A percentile compares a stretch with the other conserved stretches of the same genome.
Evolutionary conservation across 2,329 filamentous ascomycete genomes (phyloP).

Genomic region (Aureobasidium musti): DNA sequence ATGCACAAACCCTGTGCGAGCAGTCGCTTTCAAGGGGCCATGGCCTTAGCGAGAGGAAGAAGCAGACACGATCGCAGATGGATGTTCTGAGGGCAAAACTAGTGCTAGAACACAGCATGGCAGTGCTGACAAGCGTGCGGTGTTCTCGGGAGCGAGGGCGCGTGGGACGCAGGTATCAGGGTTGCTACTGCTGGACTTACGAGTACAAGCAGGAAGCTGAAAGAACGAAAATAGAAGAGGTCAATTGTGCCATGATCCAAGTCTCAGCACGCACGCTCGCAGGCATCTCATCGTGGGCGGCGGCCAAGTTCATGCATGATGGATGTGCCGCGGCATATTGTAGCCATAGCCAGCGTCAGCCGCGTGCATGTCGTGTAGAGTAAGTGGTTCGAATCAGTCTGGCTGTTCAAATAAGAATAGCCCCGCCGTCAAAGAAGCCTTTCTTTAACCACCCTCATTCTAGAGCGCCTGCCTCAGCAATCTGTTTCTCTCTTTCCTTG

Average conservation of each 20-base stretch:
- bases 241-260: background rate
- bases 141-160: background rate
- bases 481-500: constrained; percentile 22
- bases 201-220: constrained; percentile 14
- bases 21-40: background rate
- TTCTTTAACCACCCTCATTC: constrained; percentile 26
- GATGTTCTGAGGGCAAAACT: background rate
- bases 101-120: constrained; percentile 8
- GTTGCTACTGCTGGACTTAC: background rate
- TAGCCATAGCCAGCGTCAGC: constrained; percentile 22
- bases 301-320: constrained; percentile 8
- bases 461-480: constrained; percentile 5
- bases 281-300: background rate
- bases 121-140: constrained; percentile 8
- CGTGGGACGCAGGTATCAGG: background rate
- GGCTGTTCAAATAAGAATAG: constrained; percentile 8
- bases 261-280: constrained; percentile 8
- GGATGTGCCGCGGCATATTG: constrained; percentile 24
- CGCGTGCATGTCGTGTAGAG: constrained; percentile 5
- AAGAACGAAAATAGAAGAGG: constrained; percentile 22
- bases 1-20: constrained; percentile 17
- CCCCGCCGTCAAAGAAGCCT: constrained; percentile 26
- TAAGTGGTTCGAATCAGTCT: too few relatives aligned
- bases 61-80: background rate
- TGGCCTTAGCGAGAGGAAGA: background rate